Percentiles rank a stretch among this genome's conserved stretches.
phyloP scores from a whole-genome alignment of 192 early-diverging fungal species.

The Linnemannia exigua region DNA sequence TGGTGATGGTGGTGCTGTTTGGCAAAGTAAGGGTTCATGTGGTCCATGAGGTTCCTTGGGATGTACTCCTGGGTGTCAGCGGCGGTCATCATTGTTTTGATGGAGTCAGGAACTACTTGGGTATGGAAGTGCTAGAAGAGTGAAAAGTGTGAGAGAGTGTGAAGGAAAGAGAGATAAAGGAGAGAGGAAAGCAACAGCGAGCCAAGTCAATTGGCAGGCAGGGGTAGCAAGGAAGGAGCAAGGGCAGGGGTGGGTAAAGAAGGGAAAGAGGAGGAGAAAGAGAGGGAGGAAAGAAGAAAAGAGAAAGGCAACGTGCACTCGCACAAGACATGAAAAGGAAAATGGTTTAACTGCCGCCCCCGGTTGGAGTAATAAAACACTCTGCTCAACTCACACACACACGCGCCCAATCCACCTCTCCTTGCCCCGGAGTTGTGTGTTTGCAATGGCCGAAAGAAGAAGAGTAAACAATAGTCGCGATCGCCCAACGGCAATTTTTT shows the following conservation, averaged over 20 bases:
- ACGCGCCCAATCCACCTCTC: background rate
- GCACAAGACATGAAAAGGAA: background rate
- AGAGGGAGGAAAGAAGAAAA: background rate
- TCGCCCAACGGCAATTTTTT: conserved; percentile 4
- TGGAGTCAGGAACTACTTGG: background rate
- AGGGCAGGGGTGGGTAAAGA: background rate
- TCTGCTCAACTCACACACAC: background rate
- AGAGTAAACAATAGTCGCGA: background rate
- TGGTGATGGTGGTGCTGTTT: conserved; percentile 29
- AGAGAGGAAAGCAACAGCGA: background rate
- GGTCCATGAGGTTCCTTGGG: conserved; percentile 42
- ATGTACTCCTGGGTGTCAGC: conserved; percentile 24
- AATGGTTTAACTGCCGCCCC: background rate
- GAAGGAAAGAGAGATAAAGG: background rate
- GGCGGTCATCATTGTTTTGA: background rate
- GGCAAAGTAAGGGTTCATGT: conserved; percentile 54
- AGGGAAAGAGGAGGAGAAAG: background rate
- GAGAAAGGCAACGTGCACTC: background rate
- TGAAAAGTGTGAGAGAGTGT: background rate
- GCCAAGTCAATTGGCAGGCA: background rate
- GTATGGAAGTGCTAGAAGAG: background rate
- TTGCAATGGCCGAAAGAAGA: background rate
- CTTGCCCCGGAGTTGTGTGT: background rate
- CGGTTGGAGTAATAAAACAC: background rate
- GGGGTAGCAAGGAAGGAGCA: background rate